Evolutionary conservation across 2,329 filamentous ascomycete species (phyloP).

Genomic region (Penicillium sp.): DNA sequence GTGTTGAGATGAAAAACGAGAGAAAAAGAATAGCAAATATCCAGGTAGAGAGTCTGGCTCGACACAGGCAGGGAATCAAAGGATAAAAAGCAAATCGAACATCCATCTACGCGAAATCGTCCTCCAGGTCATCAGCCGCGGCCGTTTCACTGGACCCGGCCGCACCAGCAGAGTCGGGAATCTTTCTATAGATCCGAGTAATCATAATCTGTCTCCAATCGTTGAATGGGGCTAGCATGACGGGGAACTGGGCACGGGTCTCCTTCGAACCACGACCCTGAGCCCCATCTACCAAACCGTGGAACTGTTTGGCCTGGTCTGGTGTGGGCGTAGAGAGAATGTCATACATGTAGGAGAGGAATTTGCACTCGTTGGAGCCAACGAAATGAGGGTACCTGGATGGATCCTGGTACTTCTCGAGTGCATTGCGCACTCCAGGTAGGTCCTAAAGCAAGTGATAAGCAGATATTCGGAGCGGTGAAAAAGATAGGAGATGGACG

Average conservation of each 20-base stretch:
- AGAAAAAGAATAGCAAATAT: slow-evolving; percentile 11
- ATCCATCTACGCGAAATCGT: slow-evolving; percentile 66
- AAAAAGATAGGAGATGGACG: background rate
- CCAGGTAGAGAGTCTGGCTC: slow-evolving; percentile 18
- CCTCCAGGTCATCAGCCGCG: slow-evolving; percentile 54
- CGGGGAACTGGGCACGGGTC: background rate
- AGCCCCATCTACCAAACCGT: background rate
- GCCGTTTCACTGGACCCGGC: background rate
- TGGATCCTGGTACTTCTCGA: background rate
- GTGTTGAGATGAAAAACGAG: slow-evolving; percentile 5
- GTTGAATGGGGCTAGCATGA: background rate
- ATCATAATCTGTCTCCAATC: background rate
- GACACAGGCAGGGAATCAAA: slow-evolving; percentile 28
- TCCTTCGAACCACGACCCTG: background rate
- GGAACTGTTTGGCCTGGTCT: background rate
- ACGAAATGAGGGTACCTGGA: background rate
- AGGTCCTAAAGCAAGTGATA: background rate
- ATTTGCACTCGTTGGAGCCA: background rate
- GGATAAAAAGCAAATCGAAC: slow-evolving; percentile 21
- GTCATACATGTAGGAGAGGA: slow-evolving; percentile 1
- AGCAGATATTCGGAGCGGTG: background rate
- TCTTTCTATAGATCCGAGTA: background rate
- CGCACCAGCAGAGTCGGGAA: background rate
- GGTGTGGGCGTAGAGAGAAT: background rate
- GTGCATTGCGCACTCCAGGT: background rate